Evolutionary conservation across 2,329 filamentous ascomycete species (phyloP).

Genomic region (Aphanocladium album): DNA sequence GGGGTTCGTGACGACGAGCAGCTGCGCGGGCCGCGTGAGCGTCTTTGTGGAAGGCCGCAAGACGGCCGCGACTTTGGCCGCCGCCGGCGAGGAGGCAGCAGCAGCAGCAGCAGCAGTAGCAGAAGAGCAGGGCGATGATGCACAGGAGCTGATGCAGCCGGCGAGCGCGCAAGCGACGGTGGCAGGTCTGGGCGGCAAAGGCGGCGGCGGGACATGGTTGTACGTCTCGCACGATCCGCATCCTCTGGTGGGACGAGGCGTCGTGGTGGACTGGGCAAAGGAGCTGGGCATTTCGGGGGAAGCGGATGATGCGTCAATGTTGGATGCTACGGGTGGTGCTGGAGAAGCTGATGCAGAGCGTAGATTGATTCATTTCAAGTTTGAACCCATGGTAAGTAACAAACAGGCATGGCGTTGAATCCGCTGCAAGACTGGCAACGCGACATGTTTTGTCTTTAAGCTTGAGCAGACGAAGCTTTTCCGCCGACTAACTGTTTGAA

Average conservation of each 20-base stretch:
- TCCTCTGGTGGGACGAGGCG: slow-evolving; percentile 22
- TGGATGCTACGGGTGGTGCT: slow-evolving; percentile 20
- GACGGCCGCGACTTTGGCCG: slow-evolving; percentile 7
- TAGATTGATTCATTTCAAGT: slow-evolving; percentile 76
- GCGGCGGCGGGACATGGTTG: slow-evolving; percentile 76
- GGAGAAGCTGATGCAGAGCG: slow-evolving; percentile 25
- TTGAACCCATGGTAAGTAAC: slow-evolving; percentile 80
- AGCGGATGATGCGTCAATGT: not conserved
- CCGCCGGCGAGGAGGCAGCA: not conserved
- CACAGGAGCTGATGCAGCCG: not conserved
- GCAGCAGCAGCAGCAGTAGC: not conserved
- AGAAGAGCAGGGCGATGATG: slow-evolving; percentile 9
- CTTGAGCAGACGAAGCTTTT: too few species aligned
- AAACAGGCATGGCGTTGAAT: too few species aligned
- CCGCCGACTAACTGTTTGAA: not conserved
- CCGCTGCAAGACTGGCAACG: not conserved
- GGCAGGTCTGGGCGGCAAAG: slow-evolving; percentile 75
- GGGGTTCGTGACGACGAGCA: slow-evolving; percentile 86
- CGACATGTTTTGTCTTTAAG: not conserved
- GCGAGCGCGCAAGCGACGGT: slow-evolving; percentile 22
- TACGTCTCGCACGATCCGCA: slow-evolving; percentile 82
- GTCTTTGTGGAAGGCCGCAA: slow-evolving; percentile 80
- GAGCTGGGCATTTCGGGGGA: slow-evolving; percentile 22
- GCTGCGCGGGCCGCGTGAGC: slow-evolving; percentile 81
- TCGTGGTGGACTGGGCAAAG: slow-evolving; percentile 26